Base-by-base conservation (phyloP, 2,329 filamentous ascomycete species). In the Trichoderma pleuroti region DNA sequence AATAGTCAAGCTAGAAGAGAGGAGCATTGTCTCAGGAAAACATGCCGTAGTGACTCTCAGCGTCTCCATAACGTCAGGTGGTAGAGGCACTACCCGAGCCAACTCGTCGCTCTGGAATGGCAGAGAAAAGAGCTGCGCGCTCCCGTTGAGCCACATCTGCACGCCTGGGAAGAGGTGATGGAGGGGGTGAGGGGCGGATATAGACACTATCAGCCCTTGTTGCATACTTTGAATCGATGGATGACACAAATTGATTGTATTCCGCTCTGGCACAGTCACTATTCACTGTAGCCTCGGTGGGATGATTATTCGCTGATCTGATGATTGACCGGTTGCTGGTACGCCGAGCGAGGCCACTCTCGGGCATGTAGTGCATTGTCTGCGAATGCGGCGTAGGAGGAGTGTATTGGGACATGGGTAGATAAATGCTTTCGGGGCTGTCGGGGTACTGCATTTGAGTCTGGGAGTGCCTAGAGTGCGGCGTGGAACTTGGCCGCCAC, bases 21-120 rank as follows among this genome's bases (percentile, higher is more conserved):
- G 79, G 1, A 89, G 83, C 84, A 88, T 87, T 1, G 86, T 88
- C 73, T 88, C 86, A 0, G 87, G 87, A 72, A 90, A 90, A 74
- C 85, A 88, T 6, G 83, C 80, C 12, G 88, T 83, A 0, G 84
- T 87, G 7, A 87, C 82, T 32, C 84, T 80, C 5, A 89, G 79
- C 0, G 83, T 87, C 71, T 89, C 86, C 52, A 88, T 77, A 3
- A 87, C 81, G 30, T 88, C 83, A 1, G 84, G 82, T 0, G 86
- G 85, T 0, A 89, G 79, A 1, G 85, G 87, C 7, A 88, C 77
- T 0, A 79, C 78, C 61, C 77, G 80, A 5, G 81, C 79, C 11
- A 80, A 63, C 57, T 82, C 81, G 2, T 82, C 81, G n/a, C 73
- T 73, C 5, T 76, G 74, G 26, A 78, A 72, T 32, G 78, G 75